Conservation (phyloP, 148 eudicot species). For the Talinum fruticosum region DNA sequence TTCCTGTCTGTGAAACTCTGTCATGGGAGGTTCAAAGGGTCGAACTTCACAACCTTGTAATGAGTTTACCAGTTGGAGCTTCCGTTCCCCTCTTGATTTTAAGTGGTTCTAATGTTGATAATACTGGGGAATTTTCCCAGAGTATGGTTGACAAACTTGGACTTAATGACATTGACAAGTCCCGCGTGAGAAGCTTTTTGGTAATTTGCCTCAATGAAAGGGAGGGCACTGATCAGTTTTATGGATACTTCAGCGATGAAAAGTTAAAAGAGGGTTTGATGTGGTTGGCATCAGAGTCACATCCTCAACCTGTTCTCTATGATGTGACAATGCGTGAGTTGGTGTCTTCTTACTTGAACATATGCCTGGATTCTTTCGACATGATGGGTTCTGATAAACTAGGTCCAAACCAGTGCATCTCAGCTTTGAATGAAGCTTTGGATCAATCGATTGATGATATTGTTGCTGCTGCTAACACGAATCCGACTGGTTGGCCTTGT, state of each 20-base stretch:
- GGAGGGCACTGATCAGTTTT: slow-evolving; percentile 31
- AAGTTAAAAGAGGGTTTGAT: slow-evolving; percentile 61
- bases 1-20: slow-evolving; percentile 52
- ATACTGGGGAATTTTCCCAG: slow-evolving; percentile 28
- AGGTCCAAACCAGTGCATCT: slow-evolving; percentile 61
- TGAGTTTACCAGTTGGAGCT: slow-evolving; percentile 57
- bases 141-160: slow-evolving; percentile 45
- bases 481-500: slow-evolving; percentile 81
- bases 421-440: slow-evolving; percentile 74
- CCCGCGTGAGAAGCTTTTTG: slow-evolving; percentile 40
- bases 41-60: slow-evolving; percentile 54
- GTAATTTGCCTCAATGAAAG: slow-evolving; percentile 42
- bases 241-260: slow-evolving; percentile 71
- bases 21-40: slow-evolving; percentile 60
- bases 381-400: slow-evolving; percentile 33
- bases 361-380: slow-evolving; percentile 41
- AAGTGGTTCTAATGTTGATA: slow-evolving; percentile 36
- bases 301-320: slow-evolving; percentile 51
- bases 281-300: slow-evolving; percentile 76
- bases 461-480: slow-evolving; percentile 51
- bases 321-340: slow-evolving; percentile 52
- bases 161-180: slow-evolving; percentile 59
- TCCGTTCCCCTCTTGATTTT: slow-evolving; percentile 67
- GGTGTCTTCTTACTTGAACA: slow-evolving; percentile 49
- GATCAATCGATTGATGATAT: slow-evolving; percentile 46